Percentiles rank a stretch among this genome's conserved stretches.
Conservation (phyloP, 768 basidiomycete genomes). For the Xerocomus brunneocitrinus region DNA sequence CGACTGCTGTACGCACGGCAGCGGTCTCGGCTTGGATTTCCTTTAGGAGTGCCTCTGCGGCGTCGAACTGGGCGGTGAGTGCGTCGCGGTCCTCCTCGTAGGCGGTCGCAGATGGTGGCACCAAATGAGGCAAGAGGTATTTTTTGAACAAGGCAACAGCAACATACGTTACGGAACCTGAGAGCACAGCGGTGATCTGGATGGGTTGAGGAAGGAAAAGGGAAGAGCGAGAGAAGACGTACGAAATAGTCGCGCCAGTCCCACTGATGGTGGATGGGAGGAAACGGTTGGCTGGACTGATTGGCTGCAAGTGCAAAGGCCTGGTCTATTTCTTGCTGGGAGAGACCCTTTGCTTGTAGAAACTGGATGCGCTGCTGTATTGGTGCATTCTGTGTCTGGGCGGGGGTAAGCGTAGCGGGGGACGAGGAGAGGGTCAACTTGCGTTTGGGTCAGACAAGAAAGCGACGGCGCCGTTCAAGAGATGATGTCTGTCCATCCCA, state of each 20-base stretch:
- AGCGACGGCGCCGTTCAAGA: constrained; percentile 74
- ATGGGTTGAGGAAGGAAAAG: constrained; percentile 16
- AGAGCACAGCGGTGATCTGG: constrained; percentile 90
- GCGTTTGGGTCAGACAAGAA: constrained; percentile 88
- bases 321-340: constrained; percentile 76
- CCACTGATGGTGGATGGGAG: constrained; percentile 49
- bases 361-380: constrained; percentile 86
- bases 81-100: constrained; percentile 87
- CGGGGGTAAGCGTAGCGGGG: constrained; percentile 1
- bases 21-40: constrained; percentile 77
- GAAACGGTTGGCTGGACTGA: constrained; percentile 16
- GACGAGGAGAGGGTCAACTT: constrained; percentile 7
- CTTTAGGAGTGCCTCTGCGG: constrained; percentile 72
- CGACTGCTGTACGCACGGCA: constrained; percentile 66
- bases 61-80: constrained; percentile 85
- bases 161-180: constrained; percentile 80
- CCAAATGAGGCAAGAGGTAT: constrained; percentile 86
- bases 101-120: constrained; percentile 80
- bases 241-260: constrained; percentile 99
- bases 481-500: constrained; percentile 58
- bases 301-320: constrained; percentile 64
- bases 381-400: constrained; percentile 71
- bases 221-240: constrained; percentile 28
- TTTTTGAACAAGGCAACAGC: constrained; percentile 82
- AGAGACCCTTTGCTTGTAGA: constrained; percentile 92